Conservation (phyloP, 306 rosid species). For the Ormosia semicastrata region DNA sequence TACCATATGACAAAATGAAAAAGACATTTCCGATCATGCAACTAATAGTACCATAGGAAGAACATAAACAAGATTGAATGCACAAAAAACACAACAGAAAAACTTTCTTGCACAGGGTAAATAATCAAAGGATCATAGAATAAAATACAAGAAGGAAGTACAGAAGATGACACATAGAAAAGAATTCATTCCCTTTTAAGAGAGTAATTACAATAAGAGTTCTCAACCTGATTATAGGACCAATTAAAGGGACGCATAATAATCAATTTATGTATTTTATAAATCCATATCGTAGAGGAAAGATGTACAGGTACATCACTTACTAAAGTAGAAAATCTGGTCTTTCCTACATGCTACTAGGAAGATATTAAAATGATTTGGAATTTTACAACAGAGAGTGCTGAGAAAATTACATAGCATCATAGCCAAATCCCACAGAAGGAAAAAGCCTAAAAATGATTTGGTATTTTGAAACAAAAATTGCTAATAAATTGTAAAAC, state of each 20-base stretch:
- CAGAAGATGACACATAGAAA: not conserved
- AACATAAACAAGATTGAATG: not conserved
- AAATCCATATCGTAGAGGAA: not conserved
- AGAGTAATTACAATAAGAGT: not conserved
- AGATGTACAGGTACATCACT: not conserved
- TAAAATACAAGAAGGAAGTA: not conserved
- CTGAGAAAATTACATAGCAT: constrained; percentile 1
- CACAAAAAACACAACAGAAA: not conserved
- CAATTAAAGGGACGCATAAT: not conserved
- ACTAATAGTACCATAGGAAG: not conserved
- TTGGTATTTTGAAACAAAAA: not conserved
- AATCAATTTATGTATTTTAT: not conserved
- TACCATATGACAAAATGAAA: constrained; percentile 4
- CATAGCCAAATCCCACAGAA: not conserved
- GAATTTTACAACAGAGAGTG: not conserved
- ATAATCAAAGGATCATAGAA: not conserved
- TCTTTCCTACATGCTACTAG: not conserved
- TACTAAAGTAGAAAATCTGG: not conserved
- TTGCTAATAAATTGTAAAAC: not conserved
- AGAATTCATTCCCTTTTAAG: not conserved
- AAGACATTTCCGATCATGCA: not conserved
- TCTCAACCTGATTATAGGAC: not conserved
- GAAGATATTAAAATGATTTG: not conserved
- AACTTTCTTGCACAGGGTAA: not conserved
- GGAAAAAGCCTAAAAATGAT: not conserved